These are phyloP conservation scores for Yamadazyma laniorum DNA, from an alignment of 805 yeast genomes.

Conservation along the genomic window DNA sequence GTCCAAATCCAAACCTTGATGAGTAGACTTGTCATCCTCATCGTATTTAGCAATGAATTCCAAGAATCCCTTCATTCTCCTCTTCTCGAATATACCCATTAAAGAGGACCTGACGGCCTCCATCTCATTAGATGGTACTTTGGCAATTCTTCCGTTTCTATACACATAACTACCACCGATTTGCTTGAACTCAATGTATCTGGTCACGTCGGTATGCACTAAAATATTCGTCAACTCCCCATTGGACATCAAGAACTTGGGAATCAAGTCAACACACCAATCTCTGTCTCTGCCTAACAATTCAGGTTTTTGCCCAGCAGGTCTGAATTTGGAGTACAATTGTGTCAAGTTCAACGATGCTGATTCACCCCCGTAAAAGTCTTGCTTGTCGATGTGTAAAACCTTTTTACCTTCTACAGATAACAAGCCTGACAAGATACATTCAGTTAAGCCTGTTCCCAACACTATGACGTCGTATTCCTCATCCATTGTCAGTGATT, in stretches of 20 bases:
- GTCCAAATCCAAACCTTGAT: constrained; percentile 83
- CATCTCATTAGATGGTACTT: constrained; percentile 87
- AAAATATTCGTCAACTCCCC: constrained; percentile 96
- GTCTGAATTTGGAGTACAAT: constrained; percentile 80
- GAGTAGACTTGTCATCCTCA: constrained; percentile 77
- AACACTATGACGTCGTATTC: constrained; percentile 94
- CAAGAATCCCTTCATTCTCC: constrained; percentile 88
- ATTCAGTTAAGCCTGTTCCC: constrained; percentile 95
- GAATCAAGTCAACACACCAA: constrained; percentile 97
- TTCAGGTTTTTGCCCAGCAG: constrained; percentile 64
- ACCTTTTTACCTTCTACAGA: constrained; percentile 99
- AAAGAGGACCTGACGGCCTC: constrained; percentile 91
- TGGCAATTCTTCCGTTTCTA: constrained; percentile 85
- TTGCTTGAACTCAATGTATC: constrained; percentile 94
- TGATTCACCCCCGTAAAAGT: constrained; percentile 92
- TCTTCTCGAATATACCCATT: constrained; percentile 94
- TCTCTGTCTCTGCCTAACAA: constrained; percentile 89
- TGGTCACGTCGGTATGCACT: constrained; percentile 92
- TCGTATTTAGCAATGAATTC: constrained; percentile 82
- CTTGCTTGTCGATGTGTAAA: constrained; percentile 92
- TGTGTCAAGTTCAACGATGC: constrained; percentile 77
- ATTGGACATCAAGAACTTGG: constrained; percentile 95
- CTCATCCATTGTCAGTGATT: constrained; percentile 67
- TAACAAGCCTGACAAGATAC: constrained; percentile 87
- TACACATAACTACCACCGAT: constrained; percentile 94